Percentiles rank a stretch among this genome's conserved stretches.
phyloP scores from a whole-genome alignment of 2,329 filamentous ascomycete genomes.

The Monosporascus sp. region DNA sequence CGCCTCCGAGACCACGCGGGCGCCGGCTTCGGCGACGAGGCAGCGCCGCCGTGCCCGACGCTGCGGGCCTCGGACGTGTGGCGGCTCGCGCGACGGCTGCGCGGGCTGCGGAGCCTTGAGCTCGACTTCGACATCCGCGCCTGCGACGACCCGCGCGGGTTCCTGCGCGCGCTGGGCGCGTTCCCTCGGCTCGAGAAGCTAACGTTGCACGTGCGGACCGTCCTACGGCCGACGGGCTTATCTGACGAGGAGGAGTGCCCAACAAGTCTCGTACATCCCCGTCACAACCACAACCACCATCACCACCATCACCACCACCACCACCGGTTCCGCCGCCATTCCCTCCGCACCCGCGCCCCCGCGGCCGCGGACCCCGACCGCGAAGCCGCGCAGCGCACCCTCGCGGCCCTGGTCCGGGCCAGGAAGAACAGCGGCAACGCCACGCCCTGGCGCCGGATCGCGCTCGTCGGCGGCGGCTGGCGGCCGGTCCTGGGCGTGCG shows the following conservation, averaged over 20 bases:
- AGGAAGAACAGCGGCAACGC: conserved; percentile 15
- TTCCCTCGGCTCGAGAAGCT: conserved; percentile 37
- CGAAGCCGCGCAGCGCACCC: conserved; percentile 29
- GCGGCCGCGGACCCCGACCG: conserved; percentile 26
- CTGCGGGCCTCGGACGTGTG: conserved; percentile 29
- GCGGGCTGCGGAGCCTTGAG: conserved; percentile 35
- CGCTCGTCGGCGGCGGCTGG: conserved; percentile 46
- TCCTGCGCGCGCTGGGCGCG: conserved; percentile 32
- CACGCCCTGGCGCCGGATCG: conserved; percentile 33
- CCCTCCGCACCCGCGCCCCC: background rate
- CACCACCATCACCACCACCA: too few relatives aligned
- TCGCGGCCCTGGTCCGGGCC: conserved; percentile 27
- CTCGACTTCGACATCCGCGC: conserved; percentile 40
- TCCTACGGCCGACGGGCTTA: conserved; percentile 28
- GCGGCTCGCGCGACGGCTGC: conserved; percentile 27
- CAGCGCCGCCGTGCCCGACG: conserved; percentile 34
- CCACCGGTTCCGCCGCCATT: background rate
- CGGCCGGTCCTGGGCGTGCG: conserved; percentile 36
- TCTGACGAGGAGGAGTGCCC: conserved; percentile 5
- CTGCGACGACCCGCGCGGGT: conserved; percentile 29
- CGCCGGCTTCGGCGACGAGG: conserved; percentile 37
- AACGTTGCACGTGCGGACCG: conserved; percentile 40
- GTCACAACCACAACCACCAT: too few relatives aligned
- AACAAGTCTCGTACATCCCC: too few relatives aligned
- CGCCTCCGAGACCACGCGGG: conserved; percentile 38